These are phyloP conservation scores for Colletotrichum tropicale DNA, from an alignment of 2,329 filamentous ascomycete species.

Conservation along the genomic window DNA sequence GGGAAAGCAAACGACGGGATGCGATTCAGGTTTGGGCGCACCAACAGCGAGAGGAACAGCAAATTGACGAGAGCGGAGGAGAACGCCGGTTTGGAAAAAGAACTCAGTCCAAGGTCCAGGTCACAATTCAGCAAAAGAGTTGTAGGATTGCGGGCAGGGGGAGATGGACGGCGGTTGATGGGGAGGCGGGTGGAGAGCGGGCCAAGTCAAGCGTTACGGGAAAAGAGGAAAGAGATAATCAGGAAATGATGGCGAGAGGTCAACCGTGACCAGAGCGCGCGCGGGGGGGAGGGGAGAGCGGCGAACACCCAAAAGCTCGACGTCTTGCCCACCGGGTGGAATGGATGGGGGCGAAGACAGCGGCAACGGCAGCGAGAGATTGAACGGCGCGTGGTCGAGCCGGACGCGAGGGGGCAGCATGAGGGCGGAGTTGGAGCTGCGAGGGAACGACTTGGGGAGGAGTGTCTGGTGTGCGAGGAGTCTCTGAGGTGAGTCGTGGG, in stretches of 20 bases:
- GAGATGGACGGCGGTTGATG: neutral
- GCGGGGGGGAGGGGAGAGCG: neutral
- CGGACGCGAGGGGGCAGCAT: neutral
- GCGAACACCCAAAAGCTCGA: neutral
- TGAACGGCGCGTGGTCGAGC: neutral
- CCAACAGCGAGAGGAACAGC: neutral
- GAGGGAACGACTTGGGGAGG: neutral
- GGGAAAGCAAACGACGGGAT: neutral
- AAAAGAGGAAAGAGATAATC: conserved; percentile 20
- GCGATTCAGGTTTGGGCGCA: neutral
- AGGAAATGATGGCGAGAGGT: neutral
- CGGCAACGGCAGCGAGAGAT: conserved; percentile 2
- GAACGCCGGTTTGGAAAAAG: neutral
- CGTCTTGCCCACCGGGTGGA: neutral
- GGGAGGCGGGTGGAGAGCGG: conserved; percentile 12
- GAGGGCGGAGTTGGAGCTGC: neutral
- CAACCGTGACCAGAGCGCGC: neutral
- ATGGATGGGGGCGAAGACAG: neutral
- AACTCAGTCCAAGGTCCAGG: neutral
- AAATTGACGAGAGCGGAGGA: neutral
- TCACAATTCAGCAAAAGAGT: conserved; percentile 9
- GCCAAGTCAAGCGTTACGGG: neutral
- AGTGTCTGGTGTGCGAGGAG: neutral
- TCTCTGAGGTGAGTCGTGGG: neutral
- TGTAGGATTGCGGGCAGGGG: conserved; percentile 2